A percentile compares a stretch with the other conserved stretches of the same genome.
Evolutionary conservation across 306 rosid species (phyloP).

Genomic region (Arachis stenosperma): DNA sequence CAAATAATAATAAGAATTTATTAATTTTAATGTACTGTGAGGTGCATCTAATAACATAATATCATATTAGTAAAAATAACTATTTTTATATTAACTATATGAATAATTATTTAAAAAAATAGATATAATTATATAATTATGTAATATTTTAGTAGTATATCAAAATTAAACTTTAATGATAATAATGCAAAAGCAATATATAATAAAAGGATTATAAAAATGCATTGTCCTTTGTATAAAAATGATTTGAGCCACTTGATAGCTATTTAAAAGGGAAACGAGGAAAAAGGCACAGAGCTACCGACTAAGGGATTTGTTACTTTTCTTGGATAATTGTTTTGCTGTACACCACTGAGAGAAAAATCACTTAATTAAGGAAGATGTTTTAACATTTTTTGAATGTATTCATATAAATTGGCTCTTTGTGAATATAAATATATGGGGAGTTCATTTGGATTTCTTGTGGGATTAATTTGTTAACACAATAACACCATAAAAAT

Average conservation of each 20-base stretch:
- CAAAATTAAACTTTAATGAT: too few relatives aligned
- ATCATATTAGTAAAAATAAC: too few relatives aligned
- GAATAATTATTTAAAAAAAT: too few relatives aligned
- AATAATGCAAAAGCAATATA: too few relatives aligned
- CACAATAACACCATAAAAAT: not conserved
- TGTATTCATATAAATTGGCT: not conserved
- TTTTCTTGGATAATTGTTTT: not conserved
- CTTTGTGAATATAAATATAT: not conserved
- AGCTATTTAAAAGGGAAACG: not conserved
- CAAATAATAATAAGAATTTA: too few relatives aligned
- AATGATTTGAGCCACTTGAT: not conserved
- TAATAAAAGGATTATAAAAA: too few relatives aligned
- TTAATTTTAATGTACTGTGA: too few relatives aligned
- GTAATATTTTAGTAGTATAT: too few relatives aligned
- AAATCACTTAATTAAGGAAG: not conserved
- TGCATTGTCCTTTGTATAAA: not conserved
- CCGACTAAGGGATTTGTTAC: not conserved
- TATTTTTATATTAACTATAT: too few relatives aligned
- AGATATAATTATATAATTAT: too few relatives aligned
- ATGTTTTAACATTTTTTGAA: not conserved
- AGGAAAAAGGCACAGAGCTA: not conserved
- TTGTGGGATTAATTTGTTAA: constrained; percentile 3
- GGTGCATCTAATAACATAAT: too few relatives aligned
- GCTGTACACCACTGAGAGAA: not conserved
- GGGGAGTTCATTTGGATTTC: not conserved